Evolutionary conservation across 2,329 filamentous ascomycete genomes (phyloP), one percentile per base, ranked within the genome.

Genomic region (Aurifilum marmelostoma): DNA sequence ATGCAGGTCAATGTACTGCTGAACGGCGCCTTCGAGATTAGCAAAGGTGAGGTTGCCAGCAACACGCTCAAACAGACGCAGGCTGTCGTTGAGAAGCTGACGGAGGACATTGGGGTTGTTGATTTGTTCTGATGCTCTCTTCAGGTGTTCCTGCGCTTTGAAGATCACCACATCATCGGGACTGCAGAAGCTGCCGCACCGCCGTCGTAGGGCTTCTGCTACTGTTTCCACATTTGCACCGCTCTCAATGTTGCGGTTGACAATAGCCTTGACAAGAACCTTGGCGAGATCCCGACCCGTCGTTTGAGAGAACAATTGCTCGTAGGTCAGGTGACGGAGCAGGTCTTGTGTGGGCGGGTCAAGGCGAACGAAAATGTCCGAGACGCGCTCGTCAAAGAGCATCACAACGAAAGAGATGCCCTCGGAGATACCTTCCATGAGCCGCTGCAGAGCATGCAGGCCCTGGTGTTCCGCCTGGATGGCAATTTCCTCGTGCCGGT

Each of bases 141-240:
- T 97, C 66, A 98, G 83, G 75, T 95, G 92, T 79, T 99, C 96
- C 77, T 98, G 95, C 0, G 96, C 96, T 80, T 97, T 98, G 89
- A 99, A 99, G 74, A 97, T 95, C 72, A 98, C 90, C 1, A 98
- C 96, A 81, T 99, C 96, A 73, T 99, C 95, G 0, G 95, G 90
- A 75, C 94, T 97, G 79, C 96, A 99, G 85, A 99, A 99, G 80
- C 92, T 97, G 71, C 96, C 97, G 74, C 96, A 99, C 74, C 94
- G 89, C 74, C 96, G 87, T 61, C 96, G 88, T 63, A 99, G 83
- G n/a, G 94, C 93, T 79, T 99, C 96, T 0, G 96, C 95, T 32
- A 99, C 94, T 0, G 94, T 97, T 80, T 99, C 97, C 27, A 99
- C 95, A 72, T 98, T 99, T 5, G 94, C 95, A 12, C 97, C 96